A percentile compares a stretch with the other conserved stretches of the same genome.
These are phyloP conservation scores for Vitellaria paradoxa DNA, from an alignment of 179 eudicot species.

Conservation along the genomic window DNA sequence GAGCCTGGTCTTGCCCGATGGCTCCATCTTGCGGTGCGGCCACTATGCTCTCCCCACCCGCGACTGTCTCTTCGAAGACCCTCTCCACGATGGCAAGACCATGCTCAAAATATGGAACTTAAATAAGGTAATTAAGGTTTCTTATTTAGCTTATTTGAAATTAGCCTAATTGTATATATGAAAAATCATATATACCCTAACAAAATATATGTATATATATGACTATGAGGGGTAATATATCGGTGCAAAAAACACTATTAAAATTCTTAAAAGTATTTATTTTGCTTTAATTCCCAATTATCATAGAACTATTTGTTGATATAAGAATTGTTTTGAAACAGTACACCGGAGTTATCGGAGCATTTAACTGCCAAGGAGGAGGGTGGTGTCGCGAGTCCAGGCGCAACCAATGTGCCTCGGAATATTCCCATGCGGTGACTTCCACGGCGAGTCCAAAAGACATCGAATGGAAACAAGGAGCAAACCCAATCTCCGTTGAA, in stretches of 20 bases:
- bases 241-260: too few species aligned
- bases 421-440: constrained; percentile 50
- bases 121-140: constrained; percentile 56
- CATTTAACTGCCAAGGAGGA: constrained; percentile 87
- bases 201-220: too few species aligned
- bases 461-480: constrained; percentile 75
- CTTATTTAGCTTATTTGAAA: not conserved
- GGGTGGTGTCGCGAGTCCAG: constrained; percentile 78
- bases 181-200: too few species aligned
- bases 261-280: too few species aligned
- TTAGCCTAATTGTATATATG: too few species aligned
- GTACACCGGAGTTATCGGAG: constrained; percentile 77
- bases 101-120: constrained; percentile 95
- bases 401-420: constrained; percentile 57
- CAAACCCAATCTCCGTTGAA: constrained; percentile 41
- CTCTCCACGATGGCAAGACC: constrained; percentile 86
- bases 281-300: not conserved
- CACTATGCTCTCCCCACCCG: constrained; percentile 77
- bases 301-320: not conserved
- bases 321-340: constrained; percentile 13
- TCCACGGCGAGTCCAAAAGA: constrained; percentile 50
- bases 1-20: constrained; percentile 72
- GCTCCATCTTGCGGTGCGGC: constrained; percentile 67
- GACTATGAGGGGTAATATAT: too few species aligned
- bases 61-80: constrained; percentile 84